Evolutionary conservation across 805 yeast species (phyloP).

Genomic region (Millerozyma miso): DNA sequence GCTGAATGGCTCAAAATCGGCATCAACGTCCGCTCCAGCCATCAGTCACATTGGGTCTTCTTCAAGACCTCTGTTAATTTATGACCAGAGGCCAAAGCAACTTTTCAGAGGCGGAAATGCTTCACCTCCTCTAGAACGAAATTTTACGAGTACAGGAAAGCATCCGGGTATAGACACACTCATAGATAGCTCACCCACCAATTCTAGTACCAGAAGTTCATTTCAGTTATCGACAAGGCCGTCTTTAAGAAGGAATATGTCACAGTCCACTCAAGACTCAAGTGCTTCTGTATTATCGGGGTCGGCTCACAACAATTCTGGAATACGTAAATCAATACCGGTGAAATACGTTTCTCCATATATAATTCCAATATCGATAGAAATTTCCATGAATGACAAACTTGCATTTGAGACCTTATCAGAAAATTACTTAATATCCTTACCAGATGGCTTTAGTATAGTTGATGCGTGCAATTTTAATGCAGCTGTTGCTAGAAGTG

Average conservation of each 20-base stretch:
- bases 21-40: neutral
- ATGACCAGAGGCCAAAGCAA: neutral
- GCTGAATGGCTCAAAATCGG: neutral
- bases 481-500: conserved; percentile 52
- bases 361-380: conserved; percentile 39
- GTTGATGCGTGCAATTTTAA: conserved; percentile 56
- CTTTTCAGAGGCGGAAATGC: conserved; percentile 11
- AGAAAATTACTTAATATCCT: conserved; percentile 42
- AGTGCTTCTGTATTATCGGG: conserved; percentile 15
- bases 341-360: conserved; percentile 28
- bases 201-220: conserved; percentile 1
- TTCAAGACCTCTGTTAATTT: neutral
- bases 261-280: conserved; percentile 36
- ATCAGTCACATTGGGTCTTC: neutral
- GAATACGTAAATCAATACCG: conserved; percentile 6
- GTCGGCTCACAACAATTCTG: conserved; percentile 6
- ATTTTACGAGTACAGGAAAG: neutral
- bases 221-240: conserved; percentile 18
- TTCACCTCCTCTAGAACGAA: conserved; percentile 9
- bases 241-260: conserved; percentile 25
- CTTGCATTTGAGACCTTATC: conserved; percentile 46
- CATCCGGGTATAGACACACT: neutral
- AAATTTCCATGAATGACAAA: conserved; percentile 40
- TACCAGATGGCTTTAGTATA: conserved; percentile 47
- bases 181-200: neutral